These are phyloP conservation scores for Trichothecium roseum DNA, from an alignment of 2,329 filamentous ascomycete genomes.

Conservation along the genomic window DNA sequence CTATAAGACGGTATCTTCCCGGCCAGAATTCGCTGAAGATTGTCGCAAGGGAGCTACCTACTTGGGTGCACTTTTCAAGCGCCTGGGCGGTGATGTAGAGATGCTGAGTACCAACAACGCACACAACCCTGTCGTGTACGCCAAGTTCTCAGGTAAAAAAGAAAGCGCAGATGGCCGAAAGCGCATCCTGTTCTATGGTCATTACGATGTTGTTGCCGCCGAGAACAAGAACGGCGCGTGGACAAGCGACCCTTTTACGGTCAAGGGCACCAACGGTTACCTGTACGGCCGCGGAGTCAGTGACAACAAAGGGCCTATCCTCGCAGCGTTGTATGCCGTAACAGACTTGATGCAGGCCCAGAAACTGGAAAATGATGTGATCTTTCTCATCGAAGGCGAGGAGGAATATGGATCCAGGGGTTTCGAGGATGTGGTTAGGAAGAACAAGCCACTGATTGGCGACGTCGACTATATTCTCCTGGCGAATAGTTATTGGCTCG, in stretches of 20 bases:
- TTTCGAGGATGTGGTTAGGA: constrained; percentile 72
- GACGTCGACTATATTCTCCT: constrained; percentile 88
- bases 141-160: constrained; percentile 72
- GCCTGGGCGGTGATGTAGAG: constrained; percentile 79
- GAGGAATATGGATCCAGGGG: constrained; percentile 91
- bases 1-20: constrained; percentile 84
- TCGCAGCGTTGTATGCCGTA: constrained; percentile 88
- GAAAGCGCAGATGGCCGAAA: constrained; percentile 58
- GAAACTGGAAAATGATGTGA: constrained; percentile 72
- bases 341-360: constrained; percentile 83
- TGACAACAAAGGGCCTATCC: constrained; percentile 93
- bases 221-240: constrained; percentile 76
- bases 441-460: constrained; percentile 76
- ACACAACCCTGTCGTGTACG: constrained; percentile 88
- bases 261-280: constrained; percentile 83
- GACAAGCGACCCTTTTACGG: constrained; percentile 79
- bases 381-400: constrained; percentile 93
- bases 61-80: constrained; percentile 81
- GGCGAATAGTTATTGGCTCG: constrained; percentile 97
- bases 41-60: constrained; percentile 89
- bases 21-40: constrained; percentile 78
- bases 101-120: constrained; percentile 74
- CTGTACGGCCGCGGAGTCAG: constrained; percentile 93
- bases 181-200: constrained; percentile 91
- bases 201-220: constrained; percentile 93